Evolutionary conservation across 2,329 filamentous ascomycete genomes (phyloP).

Genomic region (Xenoacremonium recifei): DNA sequence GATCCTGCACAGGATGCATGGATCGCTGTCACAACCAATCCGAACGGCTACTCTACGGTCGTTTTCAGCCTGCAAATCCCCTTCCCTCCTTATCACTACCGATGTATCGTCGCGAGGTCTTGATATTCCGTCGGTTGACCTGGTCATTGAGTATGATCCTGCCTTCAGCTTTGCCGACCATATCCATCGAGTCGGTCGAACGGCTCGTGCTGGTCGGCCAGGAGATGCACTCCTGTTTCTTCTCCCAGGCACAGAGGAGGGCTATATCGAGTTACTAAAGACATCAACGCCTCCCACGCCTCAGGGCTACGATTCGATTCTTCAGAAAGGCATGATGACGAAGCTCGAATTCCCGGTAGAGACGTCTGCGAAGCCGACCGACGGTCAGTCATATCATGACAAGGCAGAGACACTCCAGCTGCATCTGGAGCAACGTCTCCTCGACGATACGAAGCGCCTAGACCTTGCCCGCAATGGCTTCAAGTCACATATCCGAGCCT

Average conservation of each 20-base stretch:
- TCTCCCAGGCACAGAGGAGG: slow-evolving; percentile 86
- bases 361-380: slow-evolving; percentile 52
- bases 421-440: slow-evolving; percentile 58
- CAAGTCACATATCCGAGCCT: slow-evolving; percentile 89
- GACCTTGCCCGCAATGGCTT: slow-evolving; percentile 83
- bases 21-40: slow-evolving; percentile 82
- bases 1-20: slow-evolving; percentile 83
- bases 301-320: slow-evolving; percentile 52
- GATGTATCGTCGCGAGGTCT: slow-evolving; percentile 95
- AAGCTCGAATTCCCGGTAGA: slow-evolving; percentile 68
- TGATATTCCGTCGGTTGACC: slow-evolving; percentile 90
- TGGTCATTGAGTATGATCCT: slow-evolving; percentile 95
- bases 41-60: slow-evolving; percentile 82
- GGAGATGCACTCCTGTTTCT: slow-evolving; percentile 89
- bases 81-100: slow-evolving; percentile 85
- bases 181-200: slow-evolving; percentile 90
- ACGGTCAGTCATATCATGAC: slow-evolving; percentile 44
- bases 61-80: slow-evolving; percentile 71
- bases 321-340: slow-evolving; percentile 64
- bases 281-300: slow-evolving; percentile 46
- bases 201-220: slow-evolving; percentile 85
- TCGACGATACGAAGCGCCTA: slow-evolving; percentile 64
- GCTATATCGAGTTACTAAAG: slow-evolving; percentile 75
- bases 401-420: slow-evolving; percentile 58
- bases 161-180: slow-evolving; percentile 93